These are phyloP conservation scores for Penicillium turbatum DNA, from an alignment of 495 filamentous ascomycete species.

Conservation along the genomic window DNA sequence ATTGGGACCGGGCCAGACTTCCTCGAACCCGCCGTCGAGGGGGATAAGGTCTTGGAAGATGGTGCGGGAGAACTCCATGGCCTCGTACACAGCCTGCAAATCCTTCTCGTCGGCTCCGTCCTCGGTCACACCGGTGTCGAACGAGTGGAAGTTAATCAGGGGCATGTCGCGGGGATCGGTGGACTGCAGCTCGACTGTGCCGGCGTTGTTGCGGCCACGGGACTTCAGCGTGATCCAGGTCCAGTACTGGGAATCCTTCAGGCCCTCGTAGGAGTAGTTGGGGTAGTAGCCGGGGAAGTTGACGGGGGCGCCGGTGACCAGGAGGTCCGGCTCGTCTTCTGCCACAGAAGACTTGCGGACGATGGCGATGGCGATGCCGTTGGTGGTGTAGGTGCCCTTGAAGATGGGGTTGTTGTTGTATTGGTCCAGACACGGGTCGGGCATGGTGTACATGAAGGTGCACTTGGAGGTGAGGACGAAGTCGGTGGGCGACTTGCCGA, in stretches of 20 bases:
- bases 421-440: conserved; percentile 47
- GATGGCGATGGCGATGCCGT: conserved; percentile 45
- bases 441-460: conserved; percentile 38
- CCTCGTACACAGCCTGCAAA: conserved; percentile 47
- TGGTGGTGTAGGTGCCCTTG: conserved; percentile 46
- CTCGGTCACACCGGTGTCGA: conserved; percentile 35
- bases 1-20: conserved; percentile 47
- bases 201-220: conserved; percentile 47
- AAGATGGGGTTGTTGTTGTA: conserved; percentile 37
- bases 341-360: conserved; percentile 37
- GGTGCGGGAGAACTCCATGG: conserved; percentile 39
- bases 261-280: conserved; percentile 31
- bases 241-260: conserved; percentile 29
- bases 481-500: conserved; percentile 42
- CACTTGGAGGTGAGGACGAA: conserved; percentile 47
- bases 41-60: conserved; percentile 32
- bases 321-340: conserved; percentile 43
- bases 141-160: conserved; percentile 55
- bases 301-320: conserved; percentile 48
- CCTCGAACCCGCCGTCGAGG: conserved; percentile 35
- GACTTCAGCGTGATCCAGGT: conserved; percentile 51
- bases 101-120: conserved; percentile 39
- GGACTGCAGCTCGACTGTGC: conserved; percentile 45
- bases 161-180: conserved; percentile 49
- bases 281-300: conserved; percentile 42